phyloP scores from a whole-genome alignment of 2,329 filamentous ascomycete species.

The Pseudogymnoascus sp. region DNA sequence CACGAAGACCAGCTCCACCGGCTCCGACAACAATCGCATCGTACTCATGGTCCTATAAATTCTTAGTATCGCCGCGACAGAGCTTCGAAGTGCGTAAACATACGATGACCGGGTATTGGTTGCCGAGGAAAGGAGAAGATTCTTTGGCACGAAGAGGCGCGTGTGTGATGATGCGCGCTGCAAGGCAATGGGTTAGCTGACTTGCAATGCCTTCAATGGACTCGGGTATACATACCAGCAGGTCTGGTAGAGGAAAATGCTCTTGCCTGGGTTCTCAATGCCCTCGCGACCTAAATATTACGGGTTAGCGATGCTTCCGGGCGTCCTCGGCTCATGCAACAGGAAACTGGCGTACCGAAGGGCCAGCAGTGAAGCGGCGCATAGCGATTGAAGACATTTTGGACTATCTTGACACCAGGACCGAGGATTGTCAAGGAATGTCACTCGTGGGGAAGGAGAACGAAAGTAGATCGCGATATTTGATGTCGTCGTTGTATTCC shows the following conservation, averaged over 20 bases:
- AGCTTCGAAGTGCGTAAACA: constrained; percentile 21
- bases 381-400: constrained; percentile 58
- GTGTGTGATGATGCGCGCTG: constrained; percentile 79
- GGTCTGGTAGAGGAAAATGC: constrained; percentile 81
- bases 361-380: constrained; percentile 49
- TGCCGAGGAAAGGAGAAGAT: constrained; percentile 75
- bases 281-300: constrained; percentile 25
- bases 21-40: constrained; percentile 92
- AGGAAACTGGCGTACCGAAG: constrained; percentile 40
- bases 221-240: constrained; percentile 49
- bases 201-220: background rate
- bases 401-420: constrained; percentile 12
- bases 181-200: constrained; percentile 15
- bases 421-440: constrained; percentile 5
- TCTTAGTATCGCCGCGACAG: constrained; percentile 9
- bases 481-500: constrained; percentile 7
- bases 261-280: constrained; percentile 53
- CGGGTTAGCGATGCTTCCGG: constrained; percentile 16
- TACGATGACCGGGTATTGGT: constrained; percentile 89
- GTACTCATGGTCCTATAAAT: constrained; percentile 80
- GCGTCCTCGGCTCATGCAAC: constrained; percentile 18
- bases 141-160: constrained; percentile 86
- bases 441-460: constrained; percentile 7
- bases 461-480: constrained; percentile 6
- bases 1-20: constrained; percentile 71